phyloP scores from a whole-genome alignment of 78 protist species.

The Anaeramoeba flamelloides region DNA sequence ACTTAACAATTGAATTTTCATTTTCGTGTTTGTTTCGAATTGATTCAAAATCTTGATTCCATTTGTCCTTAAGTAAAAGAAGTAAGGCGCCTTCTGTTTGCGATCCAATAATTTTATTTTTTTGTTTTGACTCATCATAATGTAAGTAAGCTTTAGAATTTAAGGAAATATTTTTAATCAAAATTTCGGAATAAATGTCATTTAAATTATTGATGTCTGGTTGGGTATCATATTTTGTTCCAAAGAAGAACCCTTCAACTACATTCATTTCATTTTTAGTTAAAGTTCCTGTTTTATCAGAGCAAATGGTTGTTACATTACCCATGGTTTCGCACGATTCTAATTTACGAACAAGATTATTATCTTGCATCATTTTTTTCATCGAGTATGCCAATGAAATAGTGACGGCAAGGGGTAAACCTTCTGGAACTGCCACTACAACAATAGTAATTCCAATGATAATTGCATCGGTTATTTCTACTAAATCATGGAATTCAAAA shows the following conservation, averaged over 20 bases:
- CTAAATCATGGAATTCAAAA: no score
- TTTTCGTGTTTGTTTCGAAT: no score
- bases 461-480: no score
- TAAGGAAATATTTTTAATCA: background rate
- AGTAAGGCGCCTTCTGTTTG: no score
- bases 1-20: no score
- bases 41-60: no score
- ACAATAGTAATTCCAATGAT: slow-evolving; percentile 70
- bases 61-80: no score
- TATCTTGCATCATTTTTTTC: slow-evolving; percentile 51
- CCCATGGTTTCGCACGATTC: slow-evolving; percentile 83
- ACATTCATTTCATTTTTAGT: slow-evolving; percentile 85
- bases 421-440: slow-evolving; percentile 78
- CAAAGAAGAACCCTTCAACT: no score
- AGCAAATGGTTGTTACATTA: slow-evolving; percentile 36
- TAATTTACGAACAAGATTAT: slow-evolving; percentile 63
- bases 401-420: slow-evolving; percentile 68
- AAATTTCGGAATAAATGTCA: slow-evolving; percentile 2
- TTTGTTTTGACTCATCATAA: no score
- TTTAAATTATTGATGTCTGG: slow-evolving; percentile 1
- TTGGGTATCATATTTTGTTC: no score
- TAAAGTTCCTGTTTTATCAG: background rate
- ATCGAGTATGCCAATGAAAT: slow-evolving; percentile 71
- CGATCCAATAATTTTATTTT: no score
- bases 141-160: background rate